A percentile compares a stretch with the other conserved stretches of the same genome.
Conservation (phyloP, 495 filamentous ascomycete genomes). For the Copromyces sp. region DNA sequence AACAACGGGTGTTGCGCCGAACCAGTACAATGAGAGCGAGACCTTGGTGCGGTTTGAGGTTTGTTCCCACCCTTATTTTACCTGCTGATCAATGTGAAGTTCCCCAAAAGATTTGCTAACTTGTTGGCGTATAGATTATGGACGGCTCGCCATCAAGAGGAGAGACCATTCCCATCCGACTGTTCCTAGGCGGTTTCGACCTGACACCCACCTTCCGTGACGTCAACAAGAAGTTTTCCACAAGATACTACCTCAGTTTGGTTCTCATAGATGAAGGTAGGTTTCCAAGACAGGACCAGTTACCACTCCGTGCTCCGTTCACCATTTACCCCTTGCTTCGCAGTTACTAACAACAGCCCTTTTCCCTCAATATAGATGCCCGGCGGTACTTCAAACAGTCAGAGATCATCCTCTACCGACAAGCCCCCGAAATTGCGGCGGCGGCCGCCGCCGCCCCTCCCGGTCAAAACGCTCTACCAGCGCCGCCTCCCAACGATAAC, state of each 20-base stretch:
- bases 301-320: neutral
- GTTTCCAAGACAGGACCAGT: conserved; percentile 7
- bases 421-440: conserved; percentile 61
- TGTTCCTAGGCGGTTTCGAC: conserved; percentile 97
- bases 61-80: conserved; percentile 13
- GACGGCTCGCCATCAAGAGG: conserved; percentile 93
- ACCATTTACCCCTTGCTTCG: neutral
- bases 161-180: conserved; percentile 95
- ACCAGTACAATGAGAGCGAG: conserved; percentile 99
- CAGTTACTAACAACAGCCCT: neutral
- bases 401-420: conserved; percentile 94
- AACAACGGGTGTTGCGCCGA: conserved; percentile 96
- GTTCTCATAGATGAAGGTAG: conserved; percentile 93
- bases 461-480: conserved; percentile 16
- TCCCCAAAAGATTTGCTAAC: neutral
- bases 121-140: conserved; percentile 65
- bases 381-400: conserved; percentile 98
- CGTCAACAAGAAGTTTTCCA: conserved; percentile 99
- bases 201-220: conserved; percentile 97
- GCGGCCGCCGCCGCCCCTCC: neutral
- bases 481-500: conserved; percentile 6
- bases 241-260: conserved; percentile 91
- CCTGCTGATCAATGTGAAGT: neutral
- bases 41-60: conserved; percentile 97
- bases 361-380: conserved; percentile 52